phyloP scores from a whole-genome alignment of 2,329 filamentous ascomycete species.

The Aspergillus texensis region DNA sequence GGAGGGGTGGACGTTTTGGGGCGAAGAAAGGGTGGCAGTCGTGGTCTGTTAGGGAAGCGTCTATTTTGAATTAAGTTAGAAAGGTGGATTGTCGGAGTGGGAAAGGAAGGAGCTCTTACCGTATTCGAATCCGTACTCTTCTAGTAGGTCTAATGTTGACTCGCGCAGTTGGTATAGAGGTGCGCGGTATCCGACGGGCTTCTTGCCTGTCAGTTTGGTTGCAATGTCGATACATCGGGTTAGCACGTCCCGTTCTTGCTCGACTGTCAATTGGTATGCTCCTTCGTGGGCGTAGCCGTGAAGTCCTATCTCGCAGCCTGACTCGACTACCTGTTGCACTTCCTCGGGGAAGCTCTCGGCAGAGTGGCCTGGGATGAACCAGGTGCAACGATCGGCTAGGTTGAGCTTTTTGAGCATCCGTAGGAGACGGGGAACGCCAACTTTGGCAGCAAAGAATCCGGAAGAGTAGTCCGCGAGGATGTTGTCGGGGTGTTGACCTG shows the following conservation, averaged over 20 bases:
- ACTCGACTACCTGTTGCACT: constrained; percentile 53
- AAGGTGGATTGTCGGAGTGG: not conserved
- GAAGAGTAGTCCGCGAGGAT: constrained; percentile 58
- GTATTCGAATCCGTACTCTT: constrained; percentile 47
- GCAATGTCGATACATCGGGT: constrained; percentile 73
- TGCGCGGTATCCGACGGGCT: constrained; percentile 53
- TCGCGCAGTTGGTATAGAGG: constrained; percentile 44
- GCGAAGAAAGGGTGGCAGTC: constrained; percentile 47
- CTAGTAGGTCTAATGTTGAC: constrained; percentile 43
- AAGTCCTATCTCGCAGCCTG: constrained; percentile 56
- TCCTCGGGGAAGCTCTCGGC: constrained; percentile 60
- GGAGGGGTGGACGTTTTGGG: constrained; percentile 37
- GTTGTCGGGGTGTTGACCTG: constrained; percentile 51
- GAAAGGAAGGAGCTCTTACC: constrained; percentile 24
- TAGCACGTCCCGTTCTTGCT: constrained; percentile 73
- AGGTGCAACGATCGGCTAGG: constrained; percentile 58
- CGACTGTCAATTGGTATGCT: constrained; percentile 67
- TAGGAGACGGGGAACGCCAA: constrained; percentile 60
- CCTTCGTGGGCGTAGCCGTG: constrained; percentile 72
- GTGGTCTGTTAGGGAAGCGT: constrained; percentile 47
- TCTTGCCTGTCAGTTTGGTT: constrained; percentile 71
- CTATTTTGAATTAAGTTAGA: constrained; percentile 19
- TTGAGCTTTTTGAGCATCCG: constrained; percentile 56
- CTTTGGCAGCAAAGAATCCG: constrained; percentile 59
- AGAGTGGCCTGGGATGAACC: constrained; percentile 64